A percentile compares a stretch with the other conserved stretches of the same genome.
Evolutionary conservation across 805 yeast species (phyloP).

Genomic region (Candida gorgasii): DNA sequence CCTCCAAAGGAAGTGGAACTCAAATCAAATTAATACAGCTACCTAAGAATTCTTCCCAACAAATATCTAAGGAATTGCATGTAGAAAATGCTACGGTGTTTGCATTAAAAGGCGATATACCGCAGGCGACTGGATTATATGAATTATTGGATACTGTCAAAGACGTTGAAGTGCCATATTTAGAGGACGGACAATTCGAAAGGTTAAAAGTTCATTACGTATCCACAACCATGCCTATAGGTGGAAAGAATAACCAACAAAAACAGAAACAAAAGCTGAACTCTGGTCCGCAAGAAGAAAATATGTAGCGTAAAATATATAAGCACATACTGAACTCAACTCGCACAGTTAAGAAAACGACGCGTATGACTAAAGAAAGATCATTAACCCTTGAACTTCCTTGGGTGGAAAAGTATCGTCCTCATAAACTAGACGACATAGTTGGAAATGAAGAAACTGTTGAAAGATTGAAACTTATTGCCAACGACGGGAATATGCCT

Average conservation of each 20-base stretch:
- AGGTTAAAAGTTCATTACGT: conserved; percentile 44
- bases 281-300: background rate
- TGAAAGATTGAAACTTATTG: conserved; percentile 78
- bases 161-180: conserved; percentile 49
- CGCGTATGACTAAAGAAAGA: conserved; percentile 13
- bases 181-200: conserved; percentile 25
- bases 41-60: conserved; percentile 45
- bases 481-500: conserved; percentile 94
- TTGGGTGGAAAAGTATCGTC: conserved; percentile 94
- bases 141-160: conserved; percentile 29
- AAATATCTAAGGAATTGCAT: conserved; percentile 31
- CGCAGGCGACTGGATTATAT: conserved; percentile 30
- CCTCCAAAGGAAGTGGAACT: conserved; percentile 29
- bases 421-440: conserved; percentile 72
- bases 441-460: conserved; percentile 94
- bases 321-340: background rate
- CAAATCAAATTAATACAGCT: conserved; percentile 60
- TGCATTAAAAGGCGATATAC: conserved; percentile 31
- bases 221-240: conserved; percentile 48
- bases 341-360: background rate
- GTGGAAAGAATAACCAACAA: conserved; percentile 10
- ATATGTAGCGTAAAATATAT: background rate
- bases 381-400: conserved; percentile 35
- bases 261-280: background rate
- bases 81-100: conserved; percentile 31